Percentiles rank a stretch among this genome's conserved stretches.
These are phyloP conservation scores for Hymenoscyphus linearis DNA, from an alignment of 2,329 filamentous ascomycete species.

Conservation along the genomic window DNA sequence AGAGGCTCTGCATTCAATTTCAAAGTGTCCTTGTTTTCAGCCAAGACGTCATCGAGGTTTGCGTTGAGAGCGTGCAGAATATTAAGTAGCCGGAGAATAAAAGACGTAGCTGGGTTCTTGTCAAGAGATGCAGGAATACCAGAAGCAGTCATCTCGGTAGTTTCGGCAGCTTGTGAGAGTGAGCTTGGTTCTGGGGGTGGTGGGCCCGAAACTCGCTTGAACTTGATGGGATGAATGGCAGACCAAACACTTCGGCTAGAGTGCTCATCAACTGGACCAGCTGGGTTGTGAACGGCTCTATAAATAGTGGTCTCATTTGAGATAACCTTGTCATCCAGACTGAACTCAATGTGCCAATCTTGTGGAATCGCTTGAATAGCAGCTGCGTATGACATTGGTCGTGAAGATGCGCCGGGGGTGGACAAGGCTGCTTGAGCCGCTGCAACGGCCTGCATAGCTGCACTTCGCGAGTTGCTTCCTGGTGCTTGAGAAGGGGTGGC, in stretches of 20 bases:
- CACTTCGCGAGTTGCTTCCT: conserved; percentile 39
- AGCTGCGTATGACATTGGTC: conserved; percentile 76
- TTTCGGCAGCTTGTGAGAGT: conserved; percentile 49
- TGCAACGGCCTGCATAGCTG: conserved; percentile 35
- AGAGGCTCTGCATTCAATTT: conserved; percentile 75
- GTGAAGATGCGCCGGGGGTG: conserved; percentile 48
- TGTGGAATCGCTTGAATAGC: conserved; percentile 75
- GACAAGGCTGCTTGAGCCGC: conserved; percentile 32
- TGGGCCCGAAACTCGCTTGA: conserved; percentile 78
- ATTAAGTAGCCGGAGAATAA: conserved; percentile 81
- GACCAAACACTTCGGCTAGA: conserved; percentile 80
- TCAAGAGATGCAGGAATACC: conserved; percentile 73
- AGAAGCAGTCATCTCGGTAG: conserved; percentile 47
- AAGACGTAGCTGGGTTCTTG: conserved; percentile 77
- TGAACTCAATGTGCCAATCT: conserved; percentile 98
- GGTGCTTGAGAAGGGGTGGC: conserved; percentile 68
- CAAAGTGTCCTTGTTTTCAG: conserved; percentile 66
- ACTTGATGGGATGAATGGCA: conserved; percentile 84
- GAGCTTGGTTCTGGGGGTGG: conserved; percentile 67
- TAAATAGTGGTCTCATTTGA: conserved; percentile 94
- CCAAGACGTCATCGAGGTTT: conserved; percentile 84
- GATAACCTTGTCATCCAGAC: conserved; percentile 75
- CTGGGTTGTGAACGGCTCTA: conserved; percentile 69
- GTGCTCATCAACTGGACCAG: conserved; percentile 57
- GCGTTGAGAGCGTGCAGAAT: conserved; percentile 90